Conservation (phyloP, 1,284 basidiomycete species). For the Boletus calvinii region DNA sequence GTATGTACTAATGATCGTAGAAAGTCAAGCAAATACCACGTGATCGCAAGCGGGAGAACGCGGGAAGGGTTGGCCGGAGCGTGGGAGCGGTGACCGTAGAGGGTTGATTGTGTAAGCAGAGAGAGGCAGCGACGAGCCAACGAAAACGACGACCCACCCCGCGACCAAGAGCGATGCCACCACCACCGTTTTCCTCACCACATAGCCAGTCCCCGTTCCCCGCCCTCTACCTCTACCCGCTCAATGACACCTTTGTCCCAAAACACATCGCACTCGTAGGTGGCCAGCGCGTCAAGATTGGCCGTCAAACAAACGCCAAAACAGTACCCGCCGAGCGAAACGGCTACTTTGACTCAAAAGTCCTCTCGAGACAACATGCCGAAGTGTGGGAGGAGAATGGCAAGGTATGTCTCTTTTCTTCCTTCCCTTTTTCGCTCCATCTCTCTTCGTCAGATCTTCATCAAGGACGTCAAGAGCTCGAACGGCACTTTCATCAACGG, state of each 20-base stretch:
- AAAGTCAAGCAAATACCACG: no score
- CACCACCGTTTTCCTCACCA: constrained; percentile 38
- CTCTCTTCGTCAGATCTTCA: constrained; percentile 70
- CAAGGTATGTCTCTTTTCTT: constrained; percentile 55
- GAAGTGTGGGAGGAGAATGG: constrained; percentile 95
- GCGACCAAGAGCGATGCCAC: constrained; percentile 38
- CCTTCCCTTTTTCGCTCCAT: constrained; percentile 1
- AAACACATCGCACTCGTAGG: constrained; percentile 90
- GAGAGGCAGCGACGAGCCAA: constrained; percentile 13
- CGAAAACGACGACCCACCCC: constrained; percentile 12
- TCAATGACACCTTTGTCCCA: constrained; percentile 95
- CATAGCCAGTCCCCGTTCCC: constrained; percentile 46
- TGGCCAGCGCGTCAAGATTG: constrained; percentile 85
- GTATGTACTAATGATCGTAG: no score
- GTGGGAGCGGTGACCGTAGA: constrained; percentile 13
- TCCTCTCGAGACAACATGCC: constrained; percentile 93
- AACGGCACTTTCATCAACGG: constrained; percentile 99
- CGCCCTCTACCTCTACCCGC: constrained; percentile 88
- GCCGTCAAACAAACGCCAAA: constrained; percentile 97
- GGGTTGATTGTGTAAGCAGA: constrained; percentile 15
- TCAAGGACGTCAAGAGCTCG: constrained; percentile 97
- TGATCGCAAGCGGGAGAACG: not conserved
- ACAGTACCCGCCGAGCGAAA: constrained; percentile 94
- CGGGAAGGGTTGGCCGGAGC: constrained; percentile 9
- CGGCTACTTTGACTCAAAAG: constrained; percentile 97